Percentiles rank a stretch among this genome's conserved stretches.
Evolutionary conservation across 345 rosid genomes (phyloP).

Genomic region (Excoecaria cochinchinensis): DNA sequence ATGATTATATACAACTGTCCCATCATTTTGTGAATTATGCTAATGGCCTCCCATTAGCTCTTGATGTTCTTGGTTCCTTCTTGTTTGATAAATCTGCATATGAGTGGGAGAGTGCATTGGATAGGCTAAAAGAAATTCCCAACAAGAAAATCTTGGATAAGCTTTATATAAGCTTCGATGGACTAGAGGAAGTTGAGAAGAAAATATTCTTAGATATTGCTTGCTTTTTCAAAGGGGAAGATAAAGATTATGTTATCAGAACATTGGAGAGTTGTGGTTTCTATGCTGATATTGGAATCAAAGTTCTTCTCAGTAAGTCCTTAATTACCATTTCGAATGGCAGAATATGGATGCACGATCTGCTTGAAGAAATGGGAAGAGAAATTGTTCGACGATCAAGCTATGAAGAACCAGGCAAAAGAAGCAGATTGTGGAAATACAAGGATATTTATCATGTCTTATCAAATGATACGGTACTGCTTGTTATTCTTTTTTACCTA

Average conservation of each 20-base stretch:
- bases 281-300: conserved; percentile 1
- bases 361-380: conserved; percentile 21
- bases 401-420: conserved; percentile 13
- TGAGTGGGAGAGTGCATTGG: conserved; percentile 15
- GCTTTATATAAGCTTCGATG: conserved; percentile 16
- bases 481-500: neutral
- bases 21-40: neutral
- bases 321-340: conserved; percentile 6
- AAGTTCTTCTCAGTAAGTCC: conserved; percentile 5
- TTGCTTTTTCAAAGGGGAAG: neutral
- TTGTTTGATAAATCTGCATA: neutral
- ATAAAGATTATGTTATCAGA: neutral
- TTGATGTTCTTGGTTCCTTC: conserved; percentile 18
- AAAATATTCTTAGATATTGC: conserved; percentile 16
- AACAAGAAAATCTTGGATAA: neutral
- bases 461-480: neutral
- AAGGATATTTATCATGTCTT: conserved; percentile 10
- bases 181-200: conserved; percentile 9
- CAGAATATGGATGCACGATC: conserved; percentile 12
- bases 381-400: conserved; percentile 15
- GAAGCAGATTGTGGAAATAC: conserved; percentile 15
- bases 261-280: conserved; percentile 6
- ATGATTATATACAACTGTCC: conserved; percentile 2
- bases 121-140: conserved; percentile 2
- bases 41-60: conserved; percentile 21